phyloP scores from a whole-genome alignment of 1,139 yeast genomes.

The Petasospora rhodanensis region DNA sequence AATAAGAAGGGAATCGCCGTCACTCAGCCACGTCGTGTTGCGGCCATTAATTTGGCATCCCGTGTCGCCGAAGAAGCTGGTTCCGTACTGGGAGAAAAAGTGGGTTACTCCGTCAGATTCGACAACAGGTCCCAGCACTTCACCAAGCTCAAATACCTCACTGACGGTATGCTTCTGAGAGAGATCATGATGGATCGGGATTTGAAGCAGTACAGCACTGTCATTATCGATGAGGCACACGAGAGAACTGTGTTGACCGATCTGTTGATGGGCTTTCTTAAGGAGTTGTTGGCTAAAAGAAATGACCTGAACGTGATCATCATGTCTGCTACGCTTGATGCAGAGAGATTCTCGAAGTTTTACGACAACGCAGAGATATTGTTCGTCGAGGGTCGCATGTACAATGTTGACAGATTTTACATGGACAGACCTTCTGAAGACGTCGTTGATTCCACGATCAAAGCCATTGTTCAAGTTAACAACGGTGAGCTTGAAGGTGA shows the following conservation, averaged over 20 bases:
- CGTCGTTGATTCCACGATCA: conserved; percentile 73
- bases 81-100: conserved; percentile 66
- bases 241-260: conserved; percentile 93
- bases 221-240: conserved; percentile 96
- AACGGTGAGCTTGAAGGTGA: conserved; percentile 78
- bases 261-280: conserved; percentile 81
- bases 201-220: conserved; percentile 61
- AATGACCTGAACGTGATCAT: conserved; percentile 46
- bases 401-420: conserved; percentile 72
- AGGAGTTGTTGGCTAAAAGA: conserved; percentile 54
- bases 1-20: conserved; percentile 67
- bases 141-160: conserved; percentile 78
- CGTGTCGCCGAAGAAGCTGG: conserved; percentile 92
- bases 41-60: conserved; percentile 90
- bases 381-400: conserved; percentile 86
- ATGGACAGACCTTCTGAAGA: conserved; percentile 64
- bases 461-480: conserved; percentile 75
- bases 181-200: conserved; percentile 77
- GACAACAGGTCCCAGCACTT: conserved; percentile 46
- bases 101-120: conserved; percentile 95
- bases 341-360: conserved; percentile 78
- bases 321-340: conserved; percentile 96
- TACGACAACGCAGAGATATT: conserved; percentile 75
- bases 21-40: conserved; percentile 97
- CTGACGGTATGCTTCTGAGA: conserved; percentile 96